Conservation (phyloP, 179 eudicot species). For the Beta corolliflora region DNA sequence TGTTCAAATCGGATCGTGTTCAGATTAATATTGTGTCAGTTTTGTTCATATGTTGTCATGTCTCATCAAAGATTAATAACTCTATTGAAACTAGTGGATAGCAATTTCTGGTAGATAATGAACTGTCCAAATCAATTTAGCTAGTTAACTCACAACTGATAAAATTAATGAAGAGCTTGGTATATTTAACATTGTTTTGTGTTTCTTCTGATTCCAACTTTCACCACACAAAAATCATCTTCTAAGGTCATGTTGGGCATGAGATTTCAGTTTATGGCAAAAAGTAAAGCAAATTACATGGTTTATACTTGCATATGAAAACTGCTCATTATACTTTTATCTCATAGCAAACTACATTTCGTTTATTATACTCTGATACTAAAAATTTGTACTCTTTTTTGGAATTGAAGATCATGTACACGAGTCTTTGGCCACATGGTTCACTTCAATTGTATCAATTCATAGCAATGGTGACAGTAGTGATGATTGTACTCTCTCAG, state of each 20-base stretch:
- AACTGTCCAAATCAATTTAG: background rate
- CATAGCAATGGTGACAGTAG: conserved; percentile 60
- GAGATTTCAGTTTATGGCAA: background rate
- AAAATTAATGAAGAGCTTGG: background rate
- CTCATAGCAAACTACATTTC: background rate
- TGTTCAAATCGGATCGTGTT: too few relatives aligned
- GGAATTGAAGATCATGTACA: conserved; percentile 63
- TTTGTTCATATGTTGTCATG: too few relatives aligned
- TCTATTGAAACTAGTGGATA: background rate
- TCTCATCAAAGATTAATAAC: too few relatives aligned
- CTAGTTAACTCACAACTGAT: background rate
- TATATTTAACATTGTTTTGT: background rate
- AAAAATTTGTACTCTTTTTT: conserved; percentile 1
- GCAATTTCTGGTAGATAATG: background rate
- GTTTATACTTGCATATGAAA: background rate
- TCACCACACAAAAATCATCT: background rate
- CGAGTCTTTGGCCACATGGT: conserved; percentile 57
- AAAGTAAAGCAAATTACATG: background rate
- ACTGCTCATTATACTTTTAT: background rate
- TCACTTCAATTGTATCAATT: conserved; percentile 70
- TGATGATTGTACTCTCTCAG: conserved; percentile 44
- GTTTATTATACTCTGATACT: background rate
- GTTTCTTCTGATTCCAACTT: background rate
- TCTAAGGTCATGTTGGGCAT: background rate
- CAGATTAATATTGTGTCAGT: too few relatives aligned